phyloP scores from a whole-genome alignment of 306 rosid genomes.

The Urtica urens region DNA sequence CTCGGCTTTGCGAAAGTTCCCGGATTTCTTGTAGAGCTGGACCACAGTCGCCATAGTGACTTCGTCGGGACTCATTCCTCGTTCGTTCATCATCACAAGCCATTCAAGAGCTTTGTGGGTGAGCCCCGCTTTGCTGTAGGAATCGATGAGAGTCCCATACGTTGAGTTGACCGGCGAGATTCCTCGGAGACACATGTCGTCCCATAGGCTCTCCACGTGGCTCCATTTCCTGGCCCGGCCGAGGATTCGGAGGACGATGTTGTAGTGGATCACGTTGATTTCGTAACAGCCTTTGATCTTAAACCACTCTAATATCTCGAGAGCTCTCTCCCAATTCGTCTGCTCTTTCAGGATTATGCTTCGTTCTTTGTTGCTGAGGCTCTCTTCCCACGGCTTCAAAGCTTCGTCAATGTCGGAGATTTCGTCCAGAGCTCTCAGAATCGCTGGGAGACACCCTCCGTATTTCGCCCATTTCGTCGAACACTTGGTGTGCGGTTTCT shows the following conservation, averaged over 20 bases:
- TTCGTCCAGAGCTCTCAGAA: conserved; percentile 43
- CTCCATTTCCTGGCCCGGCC: conserved; percentile 59
- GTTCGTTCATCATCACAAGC: conserved; percentile 65
- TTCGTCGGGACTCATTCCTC: conserved; percentile 84
- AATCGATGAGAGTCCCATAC: conserved; percentile 81
- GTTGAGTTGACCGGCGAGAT: conserved; percentile 63
- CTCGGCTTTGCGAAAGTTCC: conserved; percentile 71
- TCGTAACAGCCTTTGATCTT: conserved; percentile 49
- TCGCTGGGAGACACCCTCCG: conserved; percentile 52
- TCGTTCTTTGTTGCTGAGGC: conserved; percentile 47
- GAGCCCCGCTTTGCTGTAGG: conserved; percentile 63
- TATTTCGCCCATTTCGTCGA: conserved; percentile 48
- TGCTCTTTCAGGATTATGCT: conserved; percentile 68
- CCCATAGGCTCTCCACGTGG: conserved; percentile 45
- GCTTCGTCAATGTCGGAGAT: conserved; percentile 54
- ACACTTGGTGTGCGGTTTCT: conserved; percentile 47
- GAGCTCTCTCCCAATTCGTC: conserved; percentile 46
- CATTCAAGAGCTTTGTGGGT: conserved; percentile 61
- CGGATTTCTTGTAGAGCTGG: conserved; percentile 78
- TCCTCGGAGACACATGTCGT: conserved; percentile 51
- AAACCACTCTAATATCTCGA: conserved; percentile 68
- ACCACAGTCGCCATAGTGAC: conserved; percentile 85
- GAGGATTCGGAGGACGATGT: conserved; percentile 46
- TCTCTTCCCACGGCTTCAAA: conserved; percentile 41
- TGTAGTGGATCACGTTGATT: conserved; percentile 68